Conservation (phyloP, 768 basidiomycete genomes). For the Auricularia sp. region DNA sequence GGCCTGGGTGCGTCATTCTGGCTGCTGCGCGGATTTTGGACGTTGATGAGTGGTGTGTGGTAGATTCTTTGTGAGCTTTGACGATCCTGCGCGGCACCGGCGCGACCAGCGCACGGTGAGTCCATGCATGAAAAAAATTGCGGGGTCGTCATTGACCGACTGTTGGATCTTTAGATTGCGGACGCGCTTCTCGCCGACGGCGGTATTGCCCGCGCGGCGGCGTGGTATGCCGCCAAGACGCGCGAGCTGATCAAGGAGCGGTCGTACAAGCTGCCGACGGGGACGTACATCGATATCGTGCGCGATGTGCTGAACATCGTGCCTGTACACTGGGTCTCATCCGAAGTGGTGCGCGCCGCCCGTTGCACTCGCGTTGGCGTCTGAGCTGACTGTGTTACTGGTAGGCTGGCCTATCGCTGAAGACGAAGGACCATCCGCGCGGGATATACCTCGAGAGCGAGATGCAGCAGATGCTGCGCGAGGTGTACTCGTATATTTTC, state of each 20-base stretch:
- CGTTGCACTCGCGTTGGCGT: background rate
- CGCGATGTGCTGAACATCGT: constrained; percentile 55
- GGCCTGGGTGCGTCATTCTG: constrained; percentile 20
- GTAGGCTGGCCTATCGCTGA: constrained; percentile 37
- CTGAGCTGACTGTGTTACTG: constrained; percentile 5
- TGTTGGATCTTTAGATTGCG: constrained; percentile 5
- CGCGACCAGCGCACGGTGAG: constrained; percentile 17
- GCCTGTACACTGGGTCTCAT: constrained; percentile 51
- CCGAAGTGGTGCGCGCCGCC: constrained; percentile 38
- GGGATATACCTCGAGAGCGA: constrained; percentile 31
- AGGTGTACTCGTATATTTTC: constrained; percentile 24
- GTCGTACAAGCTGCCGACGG: constrained; percentile 20
- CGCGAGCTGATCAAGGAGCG: constrained; percentile 18
- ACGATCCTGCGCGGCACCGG: constrained; percentile 26
- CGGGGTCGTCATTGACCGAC: constrained; percentile 1
- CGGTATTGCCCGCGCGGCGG: constrained; percentile 7
- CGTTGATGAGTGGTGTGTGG: background rate
- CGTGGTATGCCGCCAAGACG: constrained; percentile 14
- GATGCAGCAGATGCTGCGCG: constrained; percentile 42
- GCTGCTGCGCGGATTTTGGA: too few relatives aligned
- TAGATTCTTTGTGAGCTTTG: constrained; percentile 28
- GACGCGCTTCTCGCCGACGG: constrained; percentile 17
- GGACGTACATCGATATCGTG: constrained; percentile 45
- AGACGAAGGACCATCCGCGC: constrained; percentile 31
- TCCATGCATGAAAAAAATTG: constrained; percentile 1